Percentiles rank a stretch among this genome's conserved stretches.
Conservation (phyloP, 2,329 filamentous ascomycete species). For the Bertia moriformis region DNA sequence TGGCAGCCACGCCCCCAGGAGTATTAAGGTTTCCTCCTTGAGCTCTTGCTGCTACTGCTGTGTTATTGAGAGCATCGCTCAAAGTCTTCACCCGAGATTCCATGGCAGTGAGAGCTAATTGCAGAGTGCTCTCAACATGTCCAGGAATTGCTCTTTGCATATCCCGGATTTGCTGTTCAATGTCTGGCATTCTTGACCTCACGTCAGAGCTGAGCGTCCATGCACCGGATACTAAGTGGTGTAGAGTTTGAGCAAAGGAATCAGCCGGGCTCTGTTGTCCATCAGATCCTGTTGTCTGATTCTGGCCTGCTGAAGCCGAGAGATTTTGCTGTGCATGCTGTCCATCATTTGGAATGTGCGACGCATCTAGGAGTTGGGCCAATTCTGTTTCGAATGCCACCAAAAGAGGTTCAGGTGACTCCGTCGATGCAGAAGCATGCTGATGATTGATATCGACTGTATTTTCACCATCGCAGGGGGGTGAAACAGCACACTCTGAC, state of each 20-base stretch:
- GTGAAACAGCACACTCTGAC: no score
- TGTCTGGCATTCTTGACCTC: constrained; percentile 2
- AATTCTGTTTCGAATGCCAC: constrained; percentile 11
- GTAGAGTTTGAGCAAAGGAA: constrained; percentile 15
- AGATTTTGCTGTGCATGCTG: no score
- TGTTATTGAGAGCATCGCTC: constrained; percentile 15
- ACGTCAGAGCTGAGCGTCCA: constrained; percentile 18
- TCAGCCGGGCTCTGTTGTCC: constrained; percentile 11
- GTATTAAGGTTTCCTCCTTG: background rate
- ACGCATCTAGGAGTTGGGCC: background rate
- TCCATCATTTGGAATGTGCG: no score
- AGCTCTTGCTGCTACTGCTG: constrained; percentile 6
- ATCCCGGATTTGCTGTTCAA: background rate
- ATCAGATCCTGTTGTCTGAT: constrained; percentile 3
- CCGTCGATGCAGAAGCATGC: background rate
- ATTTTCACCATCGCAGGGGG: no score
- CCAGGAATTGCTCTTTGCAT: background rate
- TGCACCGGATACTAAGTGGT: constrained; percentile 16
- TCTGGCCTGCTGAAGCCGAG: background rate
- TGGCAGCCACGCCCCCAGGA: constrained; percentile 12
- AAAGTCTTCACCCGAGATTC: background rate
- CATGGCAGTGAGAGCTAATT: constrained; percentile 5
- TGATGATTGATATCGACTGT: background rate
- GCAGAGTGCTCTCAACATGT: background rate
- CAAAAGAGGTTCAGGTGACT: constrained; percentile 14